A percentile compares a stretch with the other conserved stretches of the same genome.
Conservation (phyloP, 2,329 filamentous ascomycete species). For the Apiospora arundinis region DNA sequence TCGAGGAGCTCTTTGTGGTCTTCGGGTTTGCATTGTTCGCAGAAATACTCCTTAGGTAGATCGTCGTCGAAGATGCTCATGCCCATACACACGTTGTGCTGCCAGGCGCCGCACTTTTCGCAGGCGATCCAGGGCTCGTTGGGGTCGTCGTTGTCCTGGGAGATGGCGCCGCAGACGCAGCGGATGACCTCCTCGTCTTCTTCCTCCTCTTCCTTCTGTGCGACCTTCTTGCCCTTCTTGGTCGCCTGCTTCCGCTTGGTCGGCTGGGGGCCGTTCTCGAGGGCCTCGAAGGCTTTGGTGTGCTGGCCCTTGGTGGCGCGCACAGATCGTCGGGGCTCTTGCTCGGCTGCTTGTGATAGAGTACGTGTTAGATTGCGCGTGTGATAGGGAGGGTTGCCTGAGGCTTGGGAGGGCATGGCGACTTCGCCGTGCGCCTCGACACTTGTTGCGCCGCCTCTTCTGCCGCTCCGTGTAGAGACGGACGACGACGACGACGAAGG, state of each 20-base stretch:
- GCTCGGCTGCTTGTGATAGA: slow-evolving; percentile 47
- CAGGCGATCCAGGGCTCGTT: slow-evolving; percentile 95
- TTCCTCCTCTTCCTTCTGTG: slow-evolving; percentile 51
- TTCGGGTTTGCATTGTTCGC: slow-evolving; percentile 85
- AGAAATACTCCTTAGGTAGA: slow-evolving; percentile 85
- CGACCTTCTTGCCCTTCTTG: slow-evolving; percentile 73
- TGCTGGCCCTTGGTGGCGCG: slow-evolving; percentile 97
- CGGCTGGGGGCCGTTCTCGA: slow-evolving; percentile 63
- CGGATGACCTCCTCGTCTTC: slow-evolving; percentile 77
- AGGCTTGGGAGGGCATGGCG: not conserved
- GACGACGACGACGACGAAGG: slow-evolving; percentile 20
- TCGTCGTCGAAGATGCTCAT: slow-evolving; percentile 80
- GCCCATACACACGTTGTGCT: slow-evolving; percentile 96
- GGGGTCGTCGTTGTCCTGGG: slow-evolving; percentile 77
- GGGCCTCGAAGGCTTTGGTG: slow-evolving; percentile 82
- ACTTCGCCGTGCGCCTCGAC: not conserved
- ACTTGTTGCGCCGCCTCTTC: not conserved
- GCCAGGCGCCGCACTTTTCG: slow-evolving; percentile 91
- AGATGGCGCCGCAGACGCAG: slow-evolving; percentile 86
- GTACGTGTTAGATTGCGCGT: slow-evolving; percentile 34
- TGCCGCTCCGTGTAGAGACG: not conserved
- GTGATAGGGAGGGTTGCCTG: not conserved
- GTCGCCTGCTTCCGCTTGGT: slow-evolving; percentile 55
- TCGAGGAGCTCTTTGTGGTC: slow-evolving; percentile 83
- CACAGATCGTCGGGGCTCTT: slow-evolving; percentile 89